phyloP scores from a whole-genome alignment of 2,329 filamentous ascomycete species.

The Sarocladium brachiariae region DNA sequence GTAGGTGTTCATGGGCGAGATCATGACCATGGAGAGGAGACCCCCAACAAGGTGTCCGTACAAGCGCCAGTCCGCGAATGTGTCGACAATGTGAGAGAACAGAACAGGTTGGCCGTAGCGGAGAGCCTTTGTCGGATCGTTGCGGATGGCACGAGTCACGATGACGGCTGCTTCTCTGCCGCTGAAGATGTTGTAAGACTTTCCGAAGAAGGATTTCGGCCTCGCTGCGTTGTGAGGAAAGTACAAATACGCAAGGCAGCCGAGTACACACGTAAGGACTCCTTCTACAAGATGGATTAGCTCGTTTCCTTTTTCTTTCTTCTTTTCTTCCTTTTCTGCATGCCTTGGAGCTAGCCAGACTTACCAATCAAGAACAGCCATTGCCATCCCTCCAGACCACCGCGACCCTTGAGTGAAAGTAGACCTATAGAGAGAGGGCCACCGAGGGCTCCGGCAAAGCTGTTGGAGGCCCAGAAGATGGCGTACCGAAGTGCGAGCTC shows the following conservation, averaged over 20 bases:
- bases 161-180: slow-evolving; percentile 19
- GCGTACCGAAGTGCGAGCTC: slow-evolving; percentile 22
- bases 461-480: slow-evolving; percentile 25
- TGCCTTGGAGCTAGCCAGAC: too few relatives aligned
- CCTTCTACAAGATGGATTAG: slow-evolving; percentile 17
- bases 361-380: slow-evolving; percentile 24
- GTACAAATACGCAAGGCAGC: slow-evolving; percentile 20
- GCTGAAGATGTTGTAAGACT: slow-evolving; percentile 18
- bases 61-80: slow-evolving; percentile 21
- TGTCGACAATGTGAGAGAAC: slow-evolving; percentile 18
- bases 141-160: slow-evolving; percentile 21
- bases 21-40: slow-evolving; percentile 24
- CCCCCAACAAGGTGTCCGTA: slow-evolving; percentile 22
- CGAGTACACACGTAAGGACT: slow-evolving; percentile 19
- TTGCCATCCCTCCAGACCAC: slow-evolving; percentile 22
- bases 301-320: neutral
- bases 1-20: slow-evolving; percentile 24
- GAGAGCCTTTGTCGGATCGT: slow-evolving; percentile 22
- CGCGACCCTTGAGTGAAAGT: slow-evolving; percentile 19
- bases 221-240: slow-evolving; percentile 20
- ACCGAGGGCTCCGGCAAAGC: slow-evolving; percentile 20
- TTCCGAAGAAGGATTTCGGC: slow-evolving; percentile 20
- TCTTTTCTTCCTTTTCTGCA: too few relatives aligned
- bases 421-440: slow-evolving; percentile 21
- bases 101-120: slow-evolving; percentile 18